Evolutionary conservation across 2,329 filamentous ascomycete genomes (phyloP), one percentile per base, ranked within the genome.

Genomic region (Xylaria polymorpha): DNA sequence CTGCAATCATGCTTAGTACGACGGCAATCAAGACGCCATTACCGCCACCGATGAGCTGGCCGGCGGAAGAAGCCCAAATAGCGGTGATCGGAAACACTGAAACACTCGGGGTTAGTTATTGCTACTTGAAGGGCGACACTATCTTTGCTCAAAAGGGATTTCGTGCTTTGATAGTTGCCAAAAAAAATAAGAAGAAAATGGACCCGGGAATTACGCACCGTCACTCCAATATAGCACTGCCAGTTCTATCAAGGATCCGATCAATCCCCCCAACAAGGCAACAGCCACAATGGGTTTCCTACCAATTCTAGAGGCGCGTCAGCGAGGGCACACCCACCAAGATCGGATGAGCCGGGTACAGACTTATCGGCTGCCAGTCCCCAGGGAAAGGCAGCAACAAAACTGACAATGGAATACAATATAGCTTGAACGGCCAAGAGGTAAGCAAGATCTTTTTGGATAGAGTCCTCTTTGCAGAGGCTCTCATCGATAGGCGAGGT

Each of bases 371-470:
- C 75, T 4, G 79, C 75, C 5, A 82, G 67, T 1, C 81, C 81
- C 77, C 81, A 83, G 0, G 81, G 80, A 22, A 83, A 77, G 0
- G 81, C 79, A 4, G 76, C 76, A 44, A 79, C 32, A 29, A 81
- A 74, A n/a, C 76, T 76, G 64, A 79, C 77, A 35, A 79, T 73
- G 8, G 79, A 74, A 32, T 74, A 72, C 60, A 81, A 37, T 18
- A 78, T 74, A 14, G 69, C 66, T 53, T 72, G 61, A 4, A 78
- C 75, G 15, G 79, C 81, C 25, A 81, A 68, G 22, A 82, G 69
- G 41, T 78, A 75, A 25, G 81, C 81, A 58, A 83, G 72, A 29
- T 79, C 72, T 25, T 74, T 72, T 73, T 83, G 81, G n/a, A 79
- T 73, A 0, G 68, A 53, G n/a, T 76, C 67, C 14, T 72, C 72